Evolutionary conservation across 2,329 filamentous ascomycete genomes (phyloP), one percentile per base, ranked within the genome.

Genomic region (Chaetomiaceae sp.): DNA sequence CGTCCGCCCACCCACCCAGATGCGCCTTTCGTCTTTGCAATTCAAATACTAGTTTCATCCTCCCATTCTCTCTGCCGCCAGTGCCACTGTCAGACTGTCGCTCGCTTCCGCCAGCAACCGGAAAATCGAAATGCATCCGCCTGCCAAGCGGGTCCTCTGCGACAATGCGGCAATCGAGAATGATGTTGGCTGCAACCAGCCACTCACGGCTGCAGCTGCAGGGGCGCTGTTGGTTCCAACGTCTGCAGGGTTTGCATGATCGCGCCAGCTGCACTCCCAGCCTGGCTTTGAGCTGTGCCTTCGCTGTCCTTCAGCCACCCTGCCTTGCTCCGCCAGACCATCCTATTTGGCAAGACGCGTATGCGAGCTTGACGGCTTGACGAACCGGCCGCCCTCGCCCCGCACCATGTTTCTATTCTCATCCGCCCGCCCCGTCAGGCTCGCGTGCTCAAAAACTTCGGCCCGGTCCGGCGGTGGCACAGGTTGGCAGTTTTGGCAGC

Each of bases 141-240:
- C n/a, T n/a, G n/a, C n/a, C n/a, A n/a, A n/a, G n/a, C n/a, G n/a
- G n/a, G n/a, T n/a, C n/a, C n/a, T n/a, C n/a, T n/a, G n/a, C n/a
- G n/a, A n/a, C n/a, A n/a, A 27, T 27, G 25, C 25, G 6, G 25
- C 25, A 27, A 10, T 3, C 25, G 6, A n/a, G n/a, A n/a, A n/a
- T n/a, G n/a, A 27, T 27, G 35, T 17, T 25, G 45, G 23, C 5
- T 3, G 23, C 23, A 8, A 12, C 7, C 6, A 21, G 9, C 49
- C 49, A 47, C 20, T 51, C 48, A 35, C 27, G 21, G n/a, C 12
- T 51, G 48, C 42, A 51, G 48, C 9, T 37, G 44, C 16, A 12
- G 3, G n/a, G n/a, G 14, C 4, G 31, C 44, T 40, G 50, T 52
- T 52, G 50, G 50, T 44, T 52, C 49, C 44, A 52, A 35, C 40